Base-by-base conservation (phyloP, 306 rosid genomes). In the Purshia tridentata region DNA sequence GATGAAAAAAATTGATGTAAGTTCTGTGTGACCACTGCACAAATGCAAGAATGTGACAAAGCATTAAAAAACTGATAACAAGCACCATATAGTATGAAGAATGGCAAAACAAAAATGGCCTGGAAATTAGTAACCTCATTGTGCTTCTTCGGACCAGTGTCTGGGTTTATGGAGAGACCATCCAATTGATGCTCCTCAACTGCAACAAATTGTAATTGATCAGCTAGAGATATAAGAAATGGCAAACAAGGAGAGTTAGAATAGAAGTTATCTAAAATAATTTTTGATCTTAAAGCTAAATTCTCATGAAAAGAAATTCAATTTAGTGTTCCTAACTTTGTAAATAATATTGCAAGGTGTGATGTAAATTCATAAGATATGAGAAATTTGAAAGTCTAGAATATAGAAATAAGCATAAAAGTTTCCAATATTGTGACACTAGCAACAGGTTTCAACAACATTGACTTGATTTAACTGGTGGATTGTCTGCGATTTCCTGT, bases 121-220 rank as follows among this genome's bases (percentile, higher is more conserved):
- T 15, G n/a, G 47, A 42, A 78, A 73, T 52, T 47, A 72, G 18
- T 70, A 81, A 91, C 97, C 96, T 86, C 85, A 16, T 65, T 65
- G 51, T 67, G 78, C 58, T 76, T 80, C 64, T 76, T 85, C 39
- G 78, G 69, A 75, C 49, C 90, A 78, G 68, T 48, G 19, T 79
- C 72, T 41, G 75, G 62, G 72, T 81, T 69, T 67, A 63, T 54
- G 45, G 80, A 51, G 18, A 64, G 20, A 72, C 52, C 79, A 68
- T 81, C 77, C 12, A 1, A 47, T 69, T 67, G 75, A 57, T 61
- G 72, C 71, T 73, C 75, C 72, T 82, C 85, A 75, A 65, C 18
- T 67, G 50, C 77, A 37, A 79, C 54, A 51, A 78, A 49, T 61
- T 55, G 78, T 68, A 83, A 71, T 76, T 87, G 81, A 80, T 78